Percentiles rank a stretch among this genome's conserved stretches.
These are phyloP conservation scores for Kalmanozyma brasiliensis DNA, from an alignment of 1,284 basidiomycete species.

Conservation along the genomic window DNA sequence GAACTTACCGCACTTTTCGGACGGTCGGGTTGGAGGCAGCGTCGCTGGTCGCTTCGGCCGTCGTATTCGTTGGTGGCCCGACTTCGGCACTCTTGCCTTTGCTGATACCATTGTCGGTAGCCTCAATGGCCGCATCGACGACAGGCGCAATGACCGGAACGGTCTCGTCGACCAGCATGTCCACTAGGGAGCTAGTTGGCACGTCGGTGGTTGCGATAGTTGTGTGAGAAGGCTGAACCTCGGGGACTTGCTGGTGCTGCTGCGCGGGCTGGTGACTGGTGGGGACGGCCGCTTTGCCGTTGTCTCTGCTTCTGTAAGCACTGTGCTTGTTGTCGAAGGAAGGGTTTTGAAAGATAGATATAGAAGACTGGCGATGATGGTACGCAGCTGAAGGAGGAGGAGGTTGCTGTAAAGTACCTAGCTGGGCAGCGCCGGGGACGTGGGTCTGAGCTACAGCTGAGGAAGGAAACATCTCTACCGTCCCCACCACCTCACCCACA, in stretches of 20 bases:
- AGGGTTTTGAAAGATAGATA: conserved; percentile 16
- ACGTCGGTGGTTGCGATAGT: no score
- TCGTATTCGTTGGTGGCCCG: background rate
- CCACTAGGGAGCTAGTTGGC: no score
- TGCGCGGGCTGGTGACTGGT: background rate
- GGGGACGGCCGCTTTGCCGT: conserved; percentile 1
- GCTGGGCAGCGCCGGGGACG: conserved; percentile 18
- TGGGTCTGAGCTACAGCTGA: conserved; percentile 32
- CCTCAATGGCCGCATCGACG: no score
- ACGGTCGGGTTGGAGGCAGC: conserved; percentile 17
- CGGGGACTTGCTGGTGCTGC: background rate
- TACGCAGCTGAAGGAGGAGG: conserved; percentile 10
- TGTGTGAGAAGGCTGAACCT: background rate
- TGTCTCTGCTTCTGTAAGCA: conserved; percentile 5
- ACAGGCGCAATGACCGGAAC: no score
- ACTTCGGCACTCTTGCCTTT: background rate
- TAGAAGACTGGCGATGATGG: conserved; percentile 5
- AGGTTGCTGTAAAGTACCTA: conserved; percentile 29
- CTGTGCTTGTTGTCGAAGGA: conserved; percentile 23
- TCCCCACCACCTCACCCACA: conserved; percentile 4
- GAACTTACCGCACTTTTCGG: conserved; percentile 38
- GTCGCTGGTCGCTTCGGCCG: background rate
- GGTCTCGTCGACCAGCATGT: no score
- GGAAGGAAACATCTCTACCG: conserved; percentile 32
- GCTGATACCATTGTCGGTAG: background rate